Evolutionary conservation across 495 filamentous ascomycete genomes (phyloP), one percentile per base, ranked within the genome.

Genomic region (Xylaria curta): DNA sequence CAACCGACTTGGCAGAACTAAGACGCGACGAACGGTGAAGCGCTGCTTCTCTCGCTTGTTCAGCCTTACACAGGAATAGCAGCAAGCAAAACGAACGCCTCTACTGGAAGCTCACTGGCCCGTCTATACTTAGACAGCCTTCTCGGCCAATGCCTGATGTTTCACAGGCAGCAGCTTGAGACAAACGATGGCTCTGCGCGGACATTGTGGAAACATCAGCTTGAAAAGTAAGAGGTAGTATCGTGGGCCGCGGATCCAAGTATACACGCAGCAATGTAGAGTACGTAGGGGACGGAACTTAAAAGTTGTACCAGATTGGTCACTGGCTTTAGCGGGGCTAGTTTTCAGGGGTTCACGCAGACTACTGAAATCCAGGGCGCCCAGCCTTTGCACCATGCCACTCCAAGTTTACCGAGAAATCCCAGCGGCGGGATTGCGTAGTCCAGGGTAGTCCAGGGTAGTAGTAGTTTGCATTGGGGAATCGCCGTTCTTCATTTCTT

Each of bases 401-500:
- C 33, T 42, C 33, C 31, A 38, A 38, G 56, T 19, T 9, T 49
- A 21, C 56, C 31, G 36, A 12, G 58, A 31, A n/a, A 61, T 40
- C 58, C 61, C 61, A 64, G 61, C 62, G 38, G 58, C 21, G 56
- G 12, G 19, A 33, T 59, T 33, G 56, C 31, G 19, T 31, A 38
- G 15, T 9, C 56, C 2, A 26, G 1, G 28, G n/a, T n/a, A 36
- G 33, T 36, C 12, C 7, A 8, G 1, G 28, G 24, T 4, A 12
- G 9, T 38, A 21, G 36, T 44, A 63, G 17, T 28, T 65, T 51
- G 64, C 31, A 38, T 33, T 56, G 31, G 53, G 54, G 24, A 40
- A 60, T 69, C 40, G 56, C 36, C 26, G 66, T 19, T 69, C 42
- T 49, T 69, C 66, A 46, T 60, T 59, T 69, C 42, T 42, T 44